phyloP scores from a whole-genome alignment of 116 monocot species.

The Iris pallida region DNA sequence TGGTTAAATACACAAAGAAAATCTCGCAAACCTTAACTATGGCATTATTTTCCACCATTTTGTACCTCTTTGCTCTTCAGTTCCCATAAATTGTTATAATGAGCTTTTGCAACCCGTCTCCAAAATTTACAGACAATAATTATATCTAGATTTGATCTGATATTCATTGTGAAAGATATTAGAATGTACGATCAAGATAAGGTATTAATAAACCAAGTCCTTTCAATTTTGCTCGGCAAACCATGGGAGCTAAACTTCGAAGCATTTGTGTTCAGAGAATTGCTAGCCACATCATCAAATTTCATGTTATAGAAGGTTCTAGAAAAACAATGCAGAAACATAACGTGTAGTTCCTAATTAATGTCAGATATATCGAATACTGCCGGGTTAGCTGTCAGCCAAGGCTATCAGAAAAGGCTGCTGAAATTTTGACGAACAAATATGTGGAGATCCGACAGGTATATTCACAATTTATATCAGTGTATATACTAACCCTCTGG shows the following conservation, averaged over 20 bases:
- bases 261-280: slow-evolving; percentile 49
- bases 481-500: neutral
- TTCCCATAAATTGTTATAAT: no score
- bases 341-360: no score
- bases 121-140: slow-evolving; percentile 98
- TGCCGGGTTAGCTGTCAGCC: slow-evolving; percentile 73
- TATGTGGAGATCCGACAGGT: slow-evolving; percentile 99
- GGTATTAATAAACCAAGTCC: slow-evolving; percentile 31
- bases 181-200: slow-evolving; percentile 80
- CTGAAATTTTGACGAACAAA: slow-evolving; percentile 85
- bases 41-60: no score
- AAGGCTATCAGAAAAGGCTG: slow-evolving; percentile 82
- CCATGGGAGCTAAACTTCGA: neutral
- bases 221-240: slow-evolving; percentile 2
- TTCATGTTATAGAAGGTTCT: no score
- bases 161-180: slow-evolving; percentile 98
- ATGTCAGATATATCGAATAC: slow-evolving; percentile 63
- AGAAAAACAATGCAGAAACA: no score
- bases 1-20: no score
- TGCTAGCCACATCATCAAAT: slow-evolving; percentile 90
- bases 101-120: no score
- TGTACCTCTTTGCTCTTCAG: no score
- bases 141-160: slow-evolving; percentile 98
- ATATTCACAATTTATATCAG: slow-evolving; percentile 1
- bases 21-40: no score